Evolutionary conservation across 768 basidiomycete species (phyloP), one percentile per base, ranked within the genome.

Genomic region (Daedaleopsis nitida): DNA sequence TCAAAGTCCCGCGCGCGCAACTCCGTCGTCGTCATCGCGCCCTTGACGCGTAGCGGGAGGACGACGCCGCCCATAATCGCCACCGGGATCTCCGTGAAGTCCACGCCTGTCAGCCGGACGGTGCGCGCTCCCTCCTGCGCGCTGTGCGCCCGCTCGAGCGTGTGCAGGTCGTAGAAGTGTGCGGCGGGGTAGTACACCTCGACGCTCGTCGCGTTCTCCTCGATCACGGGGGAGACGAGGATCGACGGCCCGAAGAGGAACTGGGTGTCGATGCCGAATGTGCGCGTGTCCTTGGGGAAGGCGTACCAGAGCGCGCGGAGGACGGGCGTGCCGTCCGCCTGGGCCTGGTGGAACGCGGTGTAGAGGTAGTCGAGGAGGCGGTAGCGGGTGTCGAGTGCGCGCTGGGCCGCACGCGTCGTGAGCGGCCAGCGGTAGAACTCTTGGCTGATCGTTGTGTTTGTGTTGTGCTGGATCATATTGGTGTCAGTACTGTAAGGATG

Each of bases 281-380:
- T 88, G 37, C 77, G 74, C 0, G 73, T 11, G 69, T 90, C 88
- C 56, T 82, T 79, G 9, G 88, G 87, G 66, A 88, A 90, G 61
- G 81, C 81, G 80, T 80, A 88, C 79, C 80, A 89, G 39, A 88
- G 70, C 13, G 88, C 85, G 57, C 83, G 77, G 19, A 88, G 74
- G 24, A 87, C 78, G 7, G 88, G 86, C 0, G 85, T 85, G 19
- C 88, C 88, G 61, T 84, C 80, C n/a, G 75, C 51, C 59, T 76
- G 75, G 2, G 85, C 84, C 48, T 78, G 70, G 68, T 88, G 86
- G 79, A 90, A 84, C 2, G 85, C 80, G 7, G 88, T 90, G 72
- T 87, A 89, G 57, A 89, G 69, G 72, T 90, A 89, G 68, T 89
- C 88, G 50, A 90, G 66, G 5, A 89, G 76, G 53, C 86, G 86